Evolutionary conservation across 2,329 filamentous ascomycete species (phyloP).

Genomic region (Clarireedia hainanense): DNA sequence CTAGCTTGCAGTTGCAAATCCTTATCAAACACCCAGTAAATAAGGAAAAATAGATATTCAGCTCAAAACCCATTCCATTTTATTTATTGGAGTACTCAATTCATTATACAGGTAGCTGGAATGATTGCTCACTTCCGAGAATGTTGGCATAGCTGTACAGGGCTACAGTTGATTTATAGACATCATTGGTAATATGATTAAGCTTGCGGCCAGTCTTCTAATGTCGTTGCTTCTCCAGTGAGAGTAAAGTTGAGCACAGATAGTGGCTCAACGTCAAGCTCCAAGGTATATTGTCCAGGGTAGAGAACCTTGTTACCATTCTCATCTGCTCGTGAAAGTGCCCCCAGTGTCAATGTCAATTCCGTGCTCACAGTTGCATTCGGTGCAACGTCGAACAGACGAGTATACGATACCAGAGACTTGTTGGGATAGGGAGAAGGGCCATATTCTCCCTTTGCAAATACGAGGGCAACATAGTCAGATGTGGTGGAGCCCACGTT

Average conservation of each 20-base stretch:
- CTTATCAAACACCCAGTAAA: too few relatives aligned
- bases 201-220: conserved; percentile 31
- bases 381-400: conserved; percentile 25
- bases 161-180: too few relatives aligned
- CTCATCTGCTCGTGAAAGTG: conserved; percentile 41
- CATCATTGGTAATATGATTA: too few relatives aligned
- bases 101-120: too few relatives aligned
- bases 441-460: conserved; percentile 39
- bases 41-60: too few relatives aligned
- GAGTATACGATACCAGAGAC: conserved; percentile 41
- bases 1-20: too few relatives aligned
- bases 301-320: conserved; percentile 44
- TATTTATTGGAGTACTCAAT: too few relatives aligned
- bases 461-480: conserved; percentile 46
- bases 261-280: conserved; percentile 37
- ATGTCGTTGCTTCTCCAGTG: conserved; percentile 34
- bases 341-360: conserved; percentile 40
- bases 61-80: too few relatives aligned
- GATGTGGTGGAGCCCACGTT: conserved; percentile 43
- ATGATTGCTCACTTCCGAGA: too few relatives aligned
- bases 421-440: conserved; percentile 45
- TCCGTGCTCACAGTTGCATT: conserved; percentile 28
- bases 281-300: conserved; percentile 42
- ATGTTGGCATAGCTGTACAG: too few relatives aligned
- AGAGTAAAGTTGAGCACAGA: conserved; percentile 38